Percentiles rank a stretch among this genome's conserved stretches.
These are phyloP conservation scores for Macrotyloma uniflorum DNA, from an alignment of 306 rosid genomes.

Conservation along the genomic window DNA sequence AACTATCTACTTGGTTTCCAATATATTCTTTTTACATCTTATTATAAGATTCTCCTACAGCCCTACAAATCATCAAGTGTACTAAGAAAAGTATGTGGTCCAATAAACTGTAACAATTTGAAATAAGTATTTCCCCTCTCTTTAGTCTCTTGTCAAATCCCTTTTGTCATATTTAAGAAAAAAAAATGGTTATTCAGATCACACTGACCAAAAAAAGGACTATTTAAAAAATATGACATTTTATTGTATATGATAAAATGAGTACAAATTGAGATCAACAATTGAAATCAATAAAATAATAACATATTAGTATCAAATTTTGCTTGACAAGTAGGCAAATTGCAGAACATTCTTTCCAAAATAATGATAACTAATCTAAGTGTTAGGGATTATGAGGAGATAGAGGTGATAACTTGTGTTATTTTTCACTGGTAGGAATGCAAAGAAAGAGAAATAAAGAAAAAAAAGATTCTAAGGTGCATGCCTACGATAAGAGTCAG, in stretches of 20 bases:
- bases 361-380: slow-evolving; percentile 4
- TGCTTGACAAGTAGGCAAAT: slow-evolving; percentile 34
- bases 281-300: background rate
- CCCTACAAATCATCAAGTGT: slow-evolving; percentile 35
- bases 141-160: slow-evolving; percentile 11
- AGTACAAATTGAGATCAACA: background rate
- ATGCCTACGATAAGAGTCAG: slow-evolving; percentile 12
- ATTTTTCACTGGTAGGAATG: slow-evolving; percentile 9
- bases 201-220: background rate
- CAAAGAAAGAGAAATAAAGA: slow-evolving; percentile 7
- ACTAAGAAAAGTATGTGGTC: slow-evolving; percentile 43
- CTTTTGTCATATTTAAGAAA: background rate
- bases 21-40: background rate
- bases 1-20: background rate
- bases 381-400: background rate
- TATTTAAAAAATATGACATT: background rate
- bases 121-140: background rate
- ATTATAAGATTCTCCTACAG: slow-evolving; percentile 33
- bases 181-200: slow-evolving; percentile 13
- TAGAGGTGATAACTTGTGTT: slow-evolving; percentile 40
- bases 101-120: slow-evolving; percentile 30
- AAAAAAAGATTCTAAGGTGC: slow-evolving; percentile 4
- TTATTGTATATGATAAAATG: background rate
- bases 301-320: slow-evolving; percentile 17
- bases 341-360: slow-evolving; percentile 30